phyloP scores from a whole-genome alignment of 768 basidiomycete genomes.

The Amanita thiersii region DNA sequence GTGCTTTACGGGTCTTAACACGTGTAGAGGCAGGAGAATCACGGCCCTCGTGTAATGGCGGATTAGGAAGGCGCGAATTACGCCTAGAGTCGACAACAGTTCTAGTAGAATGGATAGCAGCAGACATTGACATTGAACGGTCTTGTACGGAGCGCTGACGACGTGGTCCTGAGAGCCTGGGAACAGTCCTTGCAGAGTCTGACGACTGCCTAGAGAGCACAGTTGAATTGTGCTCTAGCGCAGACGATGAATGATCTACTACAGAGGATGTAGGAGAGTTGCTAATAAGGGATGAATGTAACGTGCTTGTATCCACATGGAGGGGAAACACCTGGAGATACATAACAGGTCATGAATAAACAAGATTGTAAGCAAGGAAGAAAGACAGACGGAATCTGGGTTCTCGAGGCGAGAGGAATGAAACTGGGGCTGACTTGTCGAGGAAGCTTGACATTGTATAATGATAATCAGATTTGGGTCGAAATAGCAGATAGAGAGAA shows the following conservation, averaged over 20 bases:
- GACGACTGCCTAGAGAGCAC: conserved; percentile 47
- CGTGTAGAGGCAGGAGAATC: conserved; percentile 32
- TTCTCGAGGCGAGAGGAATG: conserved; percentile 1
- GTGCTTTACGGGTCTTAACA: conserved; percentile 44
- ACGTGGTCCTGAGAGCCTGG: conserved; percentile 38
- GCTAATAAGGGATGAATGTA: conserved; percentile 28
- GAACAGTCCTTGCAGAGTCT: conserved; percentile 60
- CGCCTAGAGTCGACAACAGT: conserved; percentile 33
- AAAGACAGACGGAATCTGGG: conserved; percentile 9
- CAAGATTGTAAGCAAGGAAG: conserved; percentile 5
- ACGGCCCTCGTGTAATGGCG: conserved; percentile 28
- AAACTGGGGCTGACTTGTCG: not conserved
- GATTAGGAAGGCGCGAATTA: conserved; percentile 23
- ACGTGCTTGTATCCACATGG: conserved; percentile 48
- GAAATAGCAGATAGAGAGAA: not conserved
- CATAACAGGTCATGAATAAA: conserved; percentile 6
- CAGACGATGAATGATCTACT: conserved; percentile 22
- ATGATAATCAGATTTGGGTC: conserved; percentile 18
- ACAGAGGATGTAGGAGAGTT: conserved; percentile 34
- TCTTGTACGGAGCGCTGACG: conserved; percentile 59
- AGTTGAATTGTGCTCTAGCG: conserved; percentile 14
- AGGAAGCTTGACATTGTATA: conserved; percentile 8
- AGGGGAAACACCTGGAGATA: conserved; percentile 34
- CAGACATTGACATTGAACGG: conserved; percentile 72
- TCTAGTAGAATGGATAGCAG: conserved; percentile 43